Conservation (phyloP, 176 grass and related monocot species). For the Alloteropsis semialata region DNA sequence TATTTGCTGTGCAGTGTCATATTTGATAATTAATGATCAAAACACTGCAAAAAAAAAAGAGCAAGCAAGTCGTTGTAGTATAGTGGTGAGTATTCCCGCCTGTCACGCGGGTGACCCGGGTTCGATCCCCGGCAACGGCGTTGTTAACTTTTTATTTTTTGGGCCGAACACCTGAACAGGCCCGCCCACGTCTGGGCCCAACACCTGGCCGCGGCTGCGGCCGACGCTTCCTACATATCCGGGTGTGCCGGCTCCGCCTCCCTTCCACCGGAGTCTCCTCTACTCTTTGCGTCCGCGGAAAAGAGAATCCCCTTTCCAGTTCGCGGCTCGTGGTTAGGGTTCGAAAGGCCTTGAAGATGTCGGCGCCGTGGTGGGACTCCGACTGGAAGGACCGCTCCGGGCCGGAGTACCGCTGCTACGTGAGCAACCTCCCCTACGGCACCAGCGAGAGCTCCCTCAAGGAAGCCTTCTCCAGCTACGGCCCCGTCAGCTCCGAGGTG, state of each 20-base stretch:
- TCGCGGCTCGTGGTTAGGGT: not conserved
- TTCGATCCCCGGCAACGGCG: slow-evolving; percentile 94
- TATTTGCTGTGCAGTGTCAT: no score
- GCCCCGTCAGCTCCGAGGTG: not conserved
- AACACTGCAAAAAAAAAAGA: no score
- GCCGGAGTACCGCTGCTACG: not conserved
- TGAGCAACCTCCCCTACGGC: not conserved
- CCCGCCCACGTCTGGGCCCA: no score
- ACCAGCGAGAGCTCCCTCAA: not conserved
- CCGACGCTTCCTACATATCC: no score
- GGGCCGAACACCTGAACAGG: no score
- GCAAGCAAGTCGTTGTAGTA: not conserved
- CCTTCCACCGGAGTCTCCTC: no score
- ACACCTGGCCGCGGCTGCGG: no score
- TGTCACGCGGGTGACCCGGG: slow-evolving; percentile 89
- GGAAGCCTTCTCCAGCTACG: not conserved
- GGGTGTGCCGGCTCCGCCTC: no score
- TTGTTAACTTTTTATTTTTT: not conserved
- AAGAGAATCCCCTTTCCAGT: no score
- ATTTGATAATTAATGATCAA: no score
- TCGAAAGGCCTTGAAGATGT: not conserved
- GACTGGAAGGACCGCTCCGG: not conserved
- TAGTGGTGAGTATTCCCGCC: slow-evolving; percentile 56
- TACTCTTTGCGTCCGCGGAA: no score
- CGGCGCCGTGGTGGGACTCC: slow-evolving; percentile 26